phyloP scores from a whole-genome alignment of 163 green algal species.

The Coccomyxa subellipsoidea region DNA sequence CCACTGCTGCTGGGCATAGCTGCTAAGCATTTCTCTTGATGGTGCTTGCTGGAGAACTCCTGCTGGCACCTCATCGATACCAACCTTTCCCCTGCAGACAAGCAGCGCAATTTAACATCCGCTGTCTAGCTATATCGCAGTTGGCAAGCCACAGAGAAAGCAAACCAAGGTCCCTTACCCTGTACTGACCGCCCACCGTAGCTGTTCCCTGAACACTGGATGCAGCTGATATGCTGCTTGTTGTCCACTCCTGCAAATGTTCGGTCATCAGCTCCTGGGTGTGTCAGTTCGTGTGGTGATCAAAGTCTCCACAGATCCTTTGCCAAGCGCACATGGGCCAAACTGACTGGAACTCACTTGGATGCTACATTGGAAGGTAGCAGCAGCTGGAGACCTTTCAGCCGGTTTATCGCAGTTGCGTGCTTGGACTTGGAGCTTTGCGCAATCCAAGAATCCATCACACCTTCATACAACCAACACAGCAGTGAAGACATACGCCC shows the following conservation, averaged over 20 bases:
- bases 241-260: neutral
- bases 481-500: neutral
- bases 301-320: too few relatives aligned
- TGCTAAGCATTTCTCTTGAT: slow-evolving; percentile 20
- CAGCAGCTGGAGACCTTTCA: slow-evolving; percentile 50
- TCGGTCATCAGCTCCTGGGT: neutral
- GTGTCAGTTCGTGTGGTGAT: neutral
- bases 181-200: slow-evolving; percentile 38
- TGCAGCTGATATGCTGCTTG: slow-evolving; percentile 27
- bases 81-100: slow-evolving; percentile 1
- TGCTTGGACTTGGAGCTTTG: slow-evolving; percentile 3
- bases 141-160: too few relatives aligned
- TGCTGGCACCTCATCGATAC: neutral
- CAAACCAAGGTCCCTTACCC: too few relatives aligned
- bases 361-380: neutral
- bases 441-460: neutral
- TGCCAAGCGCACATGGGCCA: too few relatives aligned
- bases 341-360: neutral
- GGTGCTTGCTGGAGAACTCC: slow-evolving; percentile 14
- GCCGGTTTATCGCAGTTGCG: slow-evolving; percentile 43
- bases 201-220: slow-evolving; percentile 42
- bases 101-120: neutral
- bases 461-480: neutral
- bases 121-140: neutral
- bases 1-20: slow-evolving; percentile 40